Base-by-base conservation (phyloP, 2,329 filamentous ascomycete species). In the Fusarium protoensiforme region DNA sequence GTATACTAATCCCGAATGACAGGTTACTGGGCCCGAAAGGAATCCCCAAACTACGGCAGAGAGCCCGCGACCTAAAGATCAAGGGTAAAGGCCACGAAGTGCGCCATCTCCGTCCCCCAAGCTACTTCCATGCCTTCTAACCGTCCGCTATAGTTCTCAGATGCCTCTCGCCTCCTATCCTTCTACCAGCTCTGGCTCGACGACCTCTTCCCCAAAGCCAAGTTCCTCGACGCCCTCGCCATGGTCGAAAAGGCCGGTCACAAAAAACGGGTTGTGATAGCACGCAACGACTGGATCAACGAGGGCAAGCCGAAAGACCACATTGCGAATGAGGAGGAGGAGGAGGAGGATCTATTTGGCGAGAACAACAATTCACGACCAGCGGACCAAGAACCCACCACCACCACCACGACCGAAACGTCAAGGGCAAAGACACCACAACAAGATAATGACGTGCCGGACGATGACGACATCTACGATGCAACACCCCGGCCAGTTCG, bases 151-250 rank as follows among this genome's bases (percentile, higher is more conserved):
- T 62, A 96, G 92, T 98, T 96, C 82, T 92, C 93, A 20, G 96
- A 99, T 80, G 90, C 95, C 13, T 89, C 92, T 0, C 90, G 92
- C 18, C 88, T 99, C 27, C 87, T 99, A 56, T 94, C 93, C 27
- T 94, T 97, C 80, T 99, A 98, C 80, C 96, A 98, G 81, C 83
- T 98, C 64, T 99, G 96, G 96, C 92, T 99, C 2, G 96, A 99
- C 82, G 95, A 98, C 79, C 87, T 99, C 14, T 99, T 95, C 79
- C 96, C 96, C 14, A 95, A 97, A 79, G 96, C 96, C 7, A 96
- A 95, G 78, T 99, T 99, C 78, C 89, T 93, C 56, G 96, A 99
- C 78, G 96, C 93, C 4, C 85, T 98, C 8, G 85, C 88, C 41
- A 98, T 98, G 86, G 94, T 98, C 3, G 96, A 99, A 81, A 98